These are phyloP conservation scores for Somion occarium DNA, from an alignment of 1,284 basidiomycete genomes.

Conservation along the genomic window DNA sequence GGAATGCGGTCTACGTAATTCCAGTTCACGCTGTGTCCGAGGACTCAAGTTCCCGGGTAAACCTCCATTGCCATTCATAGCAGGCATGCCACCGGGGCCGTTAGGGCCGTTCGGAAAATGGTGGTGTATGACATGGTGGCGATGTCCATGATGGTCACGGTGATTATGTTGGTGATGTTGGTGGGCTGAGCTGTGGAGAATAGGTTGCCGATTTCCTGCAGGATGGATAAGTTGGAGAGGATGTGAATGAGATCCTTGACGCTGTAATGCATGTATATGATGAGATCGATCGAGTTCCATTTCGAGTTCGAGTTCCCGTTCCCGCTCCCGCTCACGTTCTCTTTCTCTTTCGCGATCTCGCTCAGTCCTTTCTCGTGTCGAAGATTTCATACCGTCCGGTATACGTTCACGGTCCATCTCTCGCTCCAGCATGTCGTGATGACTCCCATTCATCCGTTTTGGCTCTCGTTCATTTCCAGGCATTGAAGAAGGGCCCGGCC, in stretches of 20 bases:
- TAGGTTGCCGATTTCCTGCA: conserved; percentile 16
- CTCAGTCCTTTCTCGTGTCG: conserved; percentile 12
- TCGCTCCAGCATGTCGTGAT: conserved; percentile 26
- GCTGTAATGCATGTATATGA: conserved; percentile 19
- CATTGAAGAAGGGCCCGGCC: conserved; percentile 5
- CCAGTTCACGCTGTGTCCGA: conserved; percentile 23
- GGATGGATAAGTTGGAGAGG: conserved; percentile 14
- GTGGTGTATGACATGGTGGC: conserved; percentile 35
- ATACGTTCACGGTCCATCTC: conserved; percentile 19
- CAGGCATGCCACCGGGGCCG: conserved; percentile 15
- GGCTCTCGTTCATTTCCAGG: conserved; percentile 4
- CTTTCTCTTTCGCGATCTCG: conserved; percentile 18
- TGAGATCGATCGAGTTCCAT: conserved; percentile 12
- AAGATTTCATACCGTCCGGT: conserved; percentile 11
- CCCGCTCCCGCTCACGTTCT: conserved; percentile 16
- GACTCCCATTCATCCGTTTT: conserved; percentile 22
- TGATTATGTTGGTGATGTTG: conserved; percentile 33
- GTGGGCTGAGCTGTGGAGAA: conserved; percentile 18
- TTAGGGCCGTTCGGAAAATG: conserved; percentile 20
- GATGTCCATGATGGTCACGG: conserved; percentile 39
- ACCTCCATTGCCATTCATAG: conserved; percentile 9
- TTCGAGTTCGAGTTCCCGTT: conserved; percentile 14
- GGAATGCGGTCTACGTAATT: conserved; percentile 26
- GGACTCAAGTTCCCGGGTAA: conserved; percentile 17
- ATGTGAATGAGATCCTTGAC: conserved; percentile 11